phyloP scores from a whole-genome alignment of 2,329 filamentous ascomycete species.

The Rutstroemia sp. region DNA sequence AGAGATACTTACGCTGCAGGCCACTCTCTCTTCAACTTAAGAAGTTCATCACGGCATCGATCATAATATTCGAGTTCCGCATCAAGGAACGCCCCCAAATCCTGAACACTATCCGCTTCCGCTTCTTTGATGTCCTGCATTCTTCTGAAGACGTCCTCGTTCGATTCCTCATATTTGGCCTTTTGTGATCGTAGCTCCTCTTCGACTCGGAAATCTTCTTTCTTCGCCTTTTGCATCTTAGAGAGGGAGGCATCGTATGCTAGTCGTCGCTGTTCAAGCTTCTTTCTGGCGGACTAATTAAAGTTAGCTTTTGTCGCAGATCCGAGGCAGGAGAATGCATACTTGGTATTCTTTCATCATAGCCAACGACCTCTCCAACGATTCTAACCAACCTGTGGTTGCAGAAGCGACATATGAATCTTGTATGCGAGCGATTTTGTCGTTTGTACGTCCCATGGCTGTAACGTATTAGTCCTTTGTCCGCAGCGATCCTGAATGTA shows the following conservation, averaged over 20 bases:
- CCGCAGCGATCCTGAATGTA: background rate
- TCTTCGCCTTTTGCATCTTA: slow-evolving; percentile 90
- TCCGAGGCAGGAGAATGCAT: slow-evolving; percentile 26
- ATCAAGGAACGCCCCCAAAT: slow-evolving; percentile 76
- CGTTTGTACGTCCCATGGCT: slow-evolving; percentile 79
- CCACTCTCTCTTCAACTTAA: slow-evolving; percentile 63
- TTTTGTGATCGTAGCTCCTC: slow-evolving; percentile 88
- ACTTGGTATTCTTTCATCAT: slow-evolving; percentile 99
- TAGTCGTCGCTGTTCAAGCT: slow-evolving; percentile 81
- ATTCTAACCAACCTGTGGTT: slow-evolving; percentile 81
- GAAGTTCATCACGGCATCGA: slow-evolving; percentile 75
- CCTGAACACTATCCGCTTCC: slow-evolving; percentile 73
- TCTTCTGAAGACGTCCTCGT: slow-evolving; percentile 80
- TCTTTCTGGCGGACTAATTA: slow-evolving; percentile 64
- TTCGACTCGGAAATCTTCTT: slow-evolving; percentile 86
- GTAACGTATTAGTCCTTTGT: slow-evolving; percentile 16
- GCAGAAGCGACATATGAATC: slow-evolving; percentile 74
- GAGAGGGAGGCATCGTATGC: slow-evolving; percentile 84
- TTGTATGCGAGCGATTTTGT: slow-evolving; percentile 78
- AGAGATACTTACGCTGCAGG: slow-evolving; percentile 45
- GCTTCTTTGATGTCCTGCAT: slow-evolving; percentile 97
- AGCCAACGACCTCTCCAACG: slow-evolving; percentile 77
- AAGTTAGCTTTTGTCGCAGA: slow-evolving; percentile 17
- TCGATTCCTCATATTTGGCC: slow-evolving; percentile 93
- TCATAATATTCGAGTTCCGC: slow-evolving; percentile 89